Evolutionary conservation across 2,329 filamentous ascomycete species (phyloP).

Genomic region (Neurospora sp.): DNA sequence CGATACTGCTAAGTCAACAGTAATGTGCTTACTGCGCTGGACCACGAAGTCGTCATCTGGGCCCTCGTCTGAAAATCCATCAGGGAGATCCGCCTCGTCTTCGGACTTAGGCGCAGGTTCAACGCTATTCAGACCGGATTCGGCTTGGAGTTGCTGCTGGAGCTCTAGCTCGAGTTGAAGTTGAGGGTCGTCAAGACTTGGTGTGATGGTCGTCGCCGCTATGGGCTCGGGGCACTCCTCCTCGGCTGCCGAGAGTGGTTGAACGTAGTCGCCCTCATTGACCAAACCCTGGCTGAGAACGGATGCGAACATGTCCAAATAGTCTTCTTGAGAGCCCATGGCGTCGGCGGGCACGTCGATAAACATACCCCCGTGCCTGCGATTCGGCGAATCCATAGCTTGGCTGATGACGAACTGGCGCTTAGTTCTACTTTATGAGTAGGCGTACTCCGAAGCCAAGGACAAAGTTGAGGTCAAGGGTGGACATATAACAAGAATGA

Average conservation of each 20-base stretch:
- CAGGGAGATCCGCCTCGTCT: neutral
- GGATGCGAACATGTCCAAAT: neutral
- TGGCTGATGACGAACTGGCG: neutral
- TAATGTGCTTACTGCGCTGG: conserved; percentile 5
- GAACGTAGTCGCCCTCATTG: neutral
- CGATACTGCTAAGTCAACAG: conserved; percentile 18
- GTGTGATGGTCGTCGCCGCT: neutral
- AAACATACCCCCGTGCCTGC: neutral
- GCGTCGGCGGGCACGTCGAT: neutral
- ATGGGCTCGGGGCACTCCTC: neutral
- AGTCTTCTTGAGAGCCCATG: neutral
- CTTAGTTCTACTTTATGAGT: neutral
- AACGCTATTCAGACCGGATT: neutral
- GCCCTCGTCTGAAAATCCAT: neutral
- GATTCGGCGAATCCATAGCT: neutral
- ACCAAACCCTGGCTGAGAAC: neutral
- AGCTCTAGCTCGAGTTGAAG: neutral
- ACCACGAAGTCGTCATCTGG: neutral
- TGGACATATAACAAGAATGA: neutral
- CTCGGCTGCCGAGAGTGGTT: neutral
- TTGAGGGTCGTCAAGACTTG: neutral
- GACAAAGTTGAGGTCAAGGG: neutral
- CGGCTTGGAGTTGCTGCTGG: neutral
- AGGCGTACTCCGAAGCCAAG: neutral
- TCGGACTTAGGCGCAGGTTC: neutral